Base-by-base conservation (phyloP, 2,329 filamentous ascomycete genomes). In the Talaromyces sp. region DNA sequence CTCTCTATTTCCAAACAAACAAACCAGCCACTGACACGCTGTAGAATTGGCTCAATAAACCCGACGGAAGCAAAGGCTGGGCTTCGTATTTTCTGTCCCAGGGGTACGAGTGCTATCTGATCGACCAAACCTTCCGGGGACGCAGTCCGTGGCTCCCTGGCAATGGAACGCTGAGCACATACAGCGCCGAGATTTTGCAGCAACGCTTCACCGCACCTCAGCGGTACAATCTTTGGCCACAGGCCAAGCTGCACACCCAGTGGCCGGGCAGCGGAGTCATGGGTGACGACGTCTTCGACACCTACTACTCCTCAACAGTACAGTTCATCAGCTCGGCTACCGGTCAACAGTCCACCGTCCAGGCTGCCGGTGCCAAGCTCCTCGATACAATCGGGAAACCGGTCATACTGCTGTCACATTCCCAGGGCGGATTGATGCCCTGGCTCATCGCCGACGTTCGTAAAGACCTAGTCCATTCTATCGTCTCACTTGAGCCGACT, bases 401-500 rank as follows among this genome's bases (percentile, higher is more conserved):
- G 0, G 73, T 74, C 0, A 70, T 82, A 46, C 65, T 85, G 3
- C 63, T 85, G 10, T 79, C 78, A 0, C 79, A 85, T 62, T 81
- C 79, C 1, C 75, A 81, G 17, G 80, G 79, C 1, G 78, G 78
- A 1, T 70, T 74, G 1, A 76, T 77, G 59, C 77, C 76, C 2
- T 83, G 77, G 75, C 71, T 81, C 5, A 75, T 81, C 7, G 81
- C 78, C 0, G 82, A 86, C 64, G 69, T 71, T 1, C 66, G 75
- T 10, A 82, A 83, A 0, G 63, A 76, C 0, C 70, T 80, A 0
- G 78, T 84, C 2, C 76, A 75, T 29, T 79, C 71, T 1, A 75
- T 84, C 24, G 69, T 86, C 2, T 75, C 77, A 1, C 62, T 86
- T 11, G 83, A 85, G 64, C 82, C 83, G 0, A 69, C 73, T 6